Evolutionary conservation across 2,329 filamentous ascomycete species (phyloP), one percentile per base, ranked within the genome.

Genomic region (Rhinocladiella similis): DNA sequence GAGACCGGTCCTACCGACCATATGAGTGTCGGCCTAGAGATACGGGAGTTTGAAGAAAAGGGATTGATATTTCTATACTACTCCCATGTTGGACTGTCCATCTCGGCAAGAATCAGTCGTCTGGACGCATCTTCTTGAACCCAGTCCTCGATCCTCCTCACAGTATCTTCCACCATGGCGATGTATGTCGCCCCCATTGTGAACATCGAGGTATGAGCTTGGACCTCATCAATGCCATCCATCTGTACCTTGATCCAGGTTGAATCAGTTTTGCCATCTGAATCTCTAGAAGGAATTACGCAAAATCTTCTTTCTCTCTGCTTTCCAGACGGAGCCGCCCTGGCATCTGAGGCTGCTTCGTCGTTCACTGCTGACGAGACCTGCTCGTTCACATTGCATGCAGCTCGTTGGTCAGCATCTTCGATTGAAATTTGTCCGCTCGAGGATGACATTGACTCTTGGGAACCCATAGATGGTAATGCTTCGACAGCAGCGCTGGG

Each of bases 141-240:
- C 90, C 90, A 94, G 16, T 77, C 76, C 61, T 85, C 79, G 55
- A 94, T 83, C 56, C 84, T 76, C 27, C 79, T 79, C 2, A 83
- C 86, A 2, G 90, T 86, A 69, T 92, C 87, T 0, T 86, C 86
- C n/a, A 93, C 85, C n/a, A 93, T 74, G 61, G 74, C 75, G 65
- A 91, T 88, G 67, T 94, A 93, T 55, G 89, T 86, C 57, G 85
- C 80, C 5, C 87, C 86, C 19, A 67, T 67, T 12, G 90, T 83
- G 74, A 96, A 96, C 50, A 96, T 75, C 0, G 88, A 87, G 60
- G 90, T 93, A 69, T 96, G 91, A 9, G 91, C 92, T 5, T 84
- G 86, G 1, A 96, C 88, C 71, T 96, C 90, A 68, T 96, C 91
- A 59, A 94, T 85, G 50, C 85, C 86, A 56, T 87, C 82, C 89